Percentiles rank a stretch among this genome's conserved stretches.
These are phyloP conservation scores for Chaetomidium leptoderma DNA, from an alignment of 495 filamentous ascomycete genomes.

Conservation along the genomic window DNA sequence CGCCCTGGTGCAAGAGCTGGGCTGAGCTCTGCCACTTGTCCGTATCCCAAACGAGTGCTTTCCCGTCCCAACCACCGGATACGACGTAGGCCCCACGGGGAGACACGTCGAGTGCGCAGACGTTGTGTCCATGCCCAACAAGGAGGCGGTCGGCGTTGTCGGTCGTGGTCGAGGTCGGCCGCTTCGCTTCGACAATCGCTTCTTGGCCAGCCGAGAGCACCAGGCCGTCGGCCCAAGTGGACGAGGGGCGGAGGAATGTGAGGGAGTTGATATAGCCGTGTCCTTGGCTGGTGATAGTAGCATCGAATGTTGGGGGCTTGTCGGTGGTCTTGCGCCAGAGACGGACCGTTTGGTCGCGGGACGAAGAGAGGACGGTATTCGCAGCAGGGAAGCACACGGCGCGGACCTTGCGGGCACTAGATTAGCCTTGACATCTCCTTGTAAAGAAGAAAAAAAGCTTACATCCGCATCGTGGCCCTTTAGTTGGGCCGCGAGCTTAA, in stretches of 20 bases:
- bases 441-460: conserved; percentile 35
- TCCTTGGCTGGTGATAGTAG: conserved; percentile 68
- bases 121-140: conserved; percentile 78
- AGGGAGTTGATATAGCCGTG: conserved; percentile 81
- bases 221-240: conserved; percentile 70
- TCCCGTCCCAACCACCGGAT: conserved; percentile 93
- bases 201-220: conserved; percentile 85
- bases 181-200: conserved; percentile 84
- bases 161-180: conserved; percentile 53
- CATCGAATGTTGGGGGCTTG: conserved; percentile 68
- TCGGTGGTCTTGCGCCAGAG: conserved; percentile 64
- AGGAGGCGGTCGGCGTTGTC: conserved; percentile 82
- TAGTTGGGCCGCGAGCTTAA: conserved; percentile 78
- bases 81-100: conserved; percentile 67
- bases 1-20: conserved; percentile 63
- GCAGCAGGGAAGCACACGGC: conserved; percentile 74
- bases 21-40: conserved; percentile 64
- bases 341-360: conserved; percentile 85
- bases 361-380: conserved; percentile 73
- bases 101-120: conserved; percentile 79
- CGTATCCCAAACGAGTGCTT: conserved; percentile 71
- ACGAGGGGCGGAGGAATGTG: conserved; percentile 68
- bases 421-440: conserved; percentile 17
- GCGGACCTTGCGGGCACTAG: conserved; percentile 66
- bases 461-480: conserved; percentile 81